Base-by-base conservation (phyloP, 305 asterid genomes). In the Fraxinus dipetala region DNA sequence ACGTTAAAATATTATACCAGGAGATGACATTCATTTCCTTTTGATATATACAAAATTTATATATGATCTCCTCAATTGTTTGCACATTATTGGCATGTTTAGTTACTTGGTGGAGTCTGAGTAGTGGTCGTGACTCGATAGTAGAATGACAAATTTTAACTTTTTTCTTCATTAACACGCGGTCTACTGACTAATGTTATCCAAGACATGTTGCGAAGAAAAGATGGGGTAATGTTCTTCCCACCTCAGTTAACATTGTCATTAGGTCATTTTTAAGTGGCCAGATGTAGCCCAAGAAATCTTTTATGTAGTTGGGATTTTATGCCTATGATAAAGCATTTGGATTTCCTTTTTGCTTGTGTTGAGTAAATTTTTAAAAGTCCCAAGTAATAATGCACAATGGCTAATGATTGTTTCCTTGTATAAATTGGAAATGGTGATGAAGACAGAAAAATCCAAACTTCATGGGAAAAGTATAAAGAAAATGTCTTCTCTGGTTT, bases 1-100 rank as follows among this genome's bases (percentile, higher is more conserved):
- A 70, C 28, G 48, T 43, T 79, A 48, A 79, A 59, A 67, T 48
- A 24, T 26, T 76, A 30, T 34, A 28, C 38, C 5, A n/a, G 45
- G 75, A 65, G 75, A 32, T 67, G 63, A 34, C 56, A 79, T 65
- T 38, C 56, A 76, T 45, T 24, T 76, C 24, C 61, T 78, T 63
- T 24, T 24, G 24, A 11, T 70, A 79, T 31, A 51, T 20, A 34
- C 35, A 40, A 13, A 65, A 65, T 6, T 38, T 38, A 63, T 63
- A 63, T 63, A 4, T 63, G 34, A 11, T 63, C 35, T 24, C 72
- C 35, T 26, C 32, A 24, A 10, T 24, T 24, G 34, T 63, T 22
- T 10, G 16, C 34, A 63, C 32, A 63, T 63, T n/a, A 6, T 5
- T 59, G 69, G 13, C 69, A 59, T 59, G 69, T 59, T 59, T 59